Percentiles rank a stretch among this genome's conserved stretches.
phyloP scores from a whole-genome alignment of 805 yeast genomes.

The Wickerhamomyces rabaulensis region DNA sequence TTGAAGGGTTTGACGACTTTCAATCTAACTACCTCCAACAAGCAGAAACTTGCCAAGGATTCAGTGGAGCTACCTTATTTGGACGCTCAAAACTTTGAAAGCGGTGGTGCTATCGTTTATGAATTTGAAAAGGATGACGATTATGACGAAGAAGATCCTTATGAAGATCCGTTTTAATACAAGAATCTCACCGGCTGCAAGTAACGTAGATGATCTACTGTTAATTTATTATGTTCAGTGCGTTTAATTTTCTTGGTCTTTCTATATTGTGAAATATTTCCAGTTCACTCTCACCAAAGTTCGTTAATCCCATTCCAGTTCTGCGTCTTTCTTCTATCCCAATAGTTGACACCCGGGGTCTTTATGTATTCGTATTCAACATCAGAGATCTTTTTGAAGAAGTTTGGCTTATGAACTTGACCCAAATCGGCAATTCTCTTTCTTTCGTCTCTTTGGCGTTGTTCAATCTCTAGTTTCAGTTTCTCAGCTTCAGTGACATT shows the following conservation, averaged over 20 bases:
- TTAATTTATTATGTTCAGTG: too few species aligned
- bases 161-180: constrained; percentile 82
- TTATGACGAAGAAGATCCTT: constrained; percentile 97
- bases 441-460: constrained; percentile 74
- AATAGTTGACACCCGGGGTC: constrained; percentile 53
- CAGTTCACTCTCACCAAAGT: constrained; percentile 42
- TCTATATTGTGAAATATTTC: background rate
- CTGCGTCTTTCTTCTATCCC: constrained; percentile 66
- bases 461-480: constrained; percentile 66
- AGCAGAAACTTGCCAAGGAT: constrained; percentile 73
- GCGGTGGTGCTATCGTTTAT: constrained; percentile 93
- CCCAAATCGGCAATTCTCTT: constrained; percentile 44
- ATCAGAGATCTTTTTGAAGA: constrained; percentile 41
- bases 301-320: constrained; percentile 55
- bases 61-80: constrained; percentile 87
- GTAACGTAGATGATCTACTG: too few species aligned
- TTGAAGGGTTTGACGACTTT: constrained; percentile 81
- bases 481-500: constrained; percentile 66
- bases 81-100: constrained; percentile 74
- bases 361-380: constrained; percentile 49
- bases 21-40: constrained; percentile 68
- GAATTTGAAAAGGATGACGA: constrained; percentile 96
- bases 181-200: background rate
- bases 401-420: constrained; percentile 48
- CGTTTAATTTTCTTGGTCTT: background rate